Percentiles rank a stretch among this genome's conserved stretches.
phyloP scores from a whole-genome alignment of 345 rosid genomes.

The Gossypium turneri region DNA sequence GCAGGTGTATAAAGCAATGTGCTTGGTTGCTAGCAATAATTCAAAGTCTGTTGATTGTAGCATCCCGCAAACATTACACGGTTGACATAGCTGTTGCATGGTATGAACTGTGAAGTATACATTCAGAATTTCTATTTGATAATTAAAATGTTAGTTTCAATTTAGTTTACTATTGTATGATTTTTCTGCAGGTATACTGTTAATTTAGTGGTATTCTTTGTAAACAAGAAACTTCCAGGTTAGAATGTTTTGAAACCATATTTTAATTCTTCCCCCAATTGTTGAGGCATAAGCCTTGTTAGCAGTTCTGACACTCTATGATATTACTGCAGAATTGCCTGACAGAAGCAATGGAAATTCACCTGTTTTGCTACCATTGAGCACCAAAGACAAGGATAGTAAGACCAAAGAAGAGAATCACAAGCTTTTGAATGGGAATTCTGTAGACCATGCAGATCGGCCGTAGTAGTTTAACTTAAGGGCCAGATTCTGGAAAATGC shows the following conservation, averaged over 20 bases:
- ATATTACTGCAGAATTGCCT: conserved; percentile 58
- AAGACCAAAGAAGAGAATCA: conserved; percentile 29
- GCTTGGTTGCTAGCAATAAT: conserved; percentile 68
- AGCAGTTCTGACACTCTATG: conserved; percentile 13
- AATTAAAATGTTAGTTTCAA: conserved; percentile 4
- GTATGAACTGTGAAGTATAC: conserved; percentile 26
- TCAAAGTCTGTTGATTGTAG: conserved; percentile 81
- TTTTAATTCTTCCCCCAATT: background rate
- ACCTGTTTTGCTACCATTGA: conserved; percentile 56
- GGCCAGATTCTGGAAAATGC: conserved; percentile 43
- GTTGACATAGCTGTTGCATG: conserved; percentile 86
- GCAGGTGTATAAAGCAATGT: conserved; percentile 62
- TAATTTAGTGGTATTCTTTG: conserved; percentile 49
- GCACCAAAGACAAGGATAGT: conserved; percentile 55
- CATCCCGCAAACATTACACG: conserved; percentile 29
- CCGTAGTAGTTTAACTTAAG: conserved; percentile 24
- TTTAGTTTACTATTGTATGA: conserved; percentile 1
- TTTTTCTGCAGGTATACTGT: conserved; percentile 79
- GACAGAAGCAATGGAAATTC: conserved; percentile 46
- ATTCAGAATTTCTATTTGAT: background rate
- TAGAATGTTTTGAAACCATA: conserved; percentile 14
- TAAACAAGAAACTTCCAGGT: conserved; percentile 73
- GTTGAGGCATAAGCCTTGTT: background rate
- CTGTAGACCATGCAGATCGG: conserved; percentile 82
- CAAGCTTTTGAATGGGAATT: conserved; percentile 89